A percentile compares a stretch with the other conserved stretches of the same genome.
phyloP scores from a whole-genome alignment of 2,329 filamentous ascomycete genomes.

The Fusarium sublunatum region DNA sequence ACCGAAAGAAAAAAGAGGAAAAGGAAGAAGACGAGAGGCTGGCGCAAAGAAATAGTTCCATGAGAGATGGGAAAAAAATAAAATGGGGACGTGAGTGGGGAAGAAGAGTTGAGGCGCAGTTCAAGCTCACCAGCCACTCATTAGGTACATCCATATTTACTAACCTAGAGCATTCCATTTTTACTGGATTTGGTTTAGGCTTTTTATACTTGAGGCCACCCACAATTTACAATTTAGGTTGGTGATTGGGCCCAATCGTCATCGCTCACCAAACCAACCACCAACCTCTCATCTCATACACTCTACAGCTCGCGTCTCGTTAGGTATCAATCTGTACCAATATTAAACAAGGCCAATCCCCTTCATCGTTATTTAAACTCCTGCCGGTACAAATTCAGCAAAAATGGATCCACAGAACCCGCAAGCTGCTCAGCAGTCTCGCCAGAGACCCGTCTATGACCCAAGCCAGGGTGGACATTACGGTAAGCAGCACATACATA shows the following conservation, averaged over 20 bases:
- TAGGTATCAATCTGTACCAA: conserved; percentile 14
- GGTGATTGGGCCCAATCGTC: conserved; percentile 40
- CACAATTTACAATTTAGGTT: background rate
- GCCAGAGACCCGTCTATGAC: conserved; percentile 76
- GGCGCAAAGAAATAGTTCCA: conserved; percentile 38
- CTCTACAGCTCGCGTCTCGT: background rate
- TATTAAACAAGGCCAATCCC: conserved; percentile 1
- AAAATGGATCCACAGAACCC: conserved; percentile 58
- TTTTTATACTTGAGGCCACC: background rate
- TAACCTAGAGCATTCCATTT: too few species aligned
- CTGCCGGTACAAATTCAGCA: conserved; percentile 6
- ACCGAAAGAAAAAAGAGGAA: conserved; percentile 29
- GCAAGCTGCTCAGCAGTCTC: conserved; percentile 65
- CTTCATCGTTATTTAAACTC: background rate
- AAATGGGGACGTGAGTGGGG: conserved; percentile 20
- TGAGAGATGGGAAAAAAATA: conserved; percentile 26
- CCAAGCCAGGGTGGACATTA: conserved; percentile 80
- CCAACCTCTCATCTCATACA: conserved; percentile 21
- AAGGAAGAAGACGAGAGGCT: conserved; percentile 23
- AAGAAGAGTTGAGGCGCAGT: background rate
- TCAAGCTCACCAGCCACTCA: conserved; percentile 4
- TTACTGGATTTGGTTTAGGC: too few species aligned
- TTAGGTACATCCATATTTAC: too few species aligned
- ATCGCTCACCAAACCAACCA: conserved; percentile 23
- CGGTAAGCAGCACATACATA: conserved; percentile 62